Conservation (phyloP, 2,329 filamentous ascomycete species). For the Fusarium chaquense region DNA sequence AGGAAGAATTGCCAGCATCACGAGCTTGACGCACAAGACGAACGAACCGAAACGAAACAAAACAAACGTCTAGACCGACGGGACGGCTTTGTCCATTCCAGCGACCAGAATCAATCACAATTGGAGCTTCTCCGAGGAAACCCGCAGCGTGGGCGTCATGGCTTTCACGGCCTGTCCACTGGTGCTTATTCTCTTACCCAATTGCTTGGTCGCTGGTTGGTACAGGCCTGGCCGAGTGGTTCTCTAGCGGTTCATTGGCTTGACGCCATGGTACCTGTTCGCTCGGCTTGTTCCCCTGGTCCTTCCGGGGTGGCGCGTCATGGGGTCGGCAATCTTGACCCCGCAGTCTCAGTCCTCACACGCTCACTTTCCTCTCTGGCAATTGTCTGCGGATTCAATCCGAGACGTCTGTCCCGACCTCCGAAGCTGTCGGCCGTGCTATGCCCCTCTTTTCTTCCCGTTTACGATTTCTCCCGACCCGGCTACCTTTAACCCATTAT, state of each 20-base stretch:
- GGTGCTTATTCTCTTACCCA: constrained; percentile 50
- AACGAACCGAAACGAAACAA: not conserved
- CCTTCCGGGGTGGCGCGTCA: constrained; percentile 42
- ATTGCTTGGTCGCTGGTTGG: constrained; percentile 48
- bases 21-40: constrained; percentile 28
- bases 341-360: constrained; percentile 39
- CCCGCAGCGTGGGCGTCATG: constrained; percentile 43
- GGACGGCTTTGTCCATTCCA: constrained; percentile 42
- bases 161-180: constrained; percentile 41
- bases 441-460: constrained; percentile 40
- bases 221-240: constrained; percentile 38
- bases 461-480: constrained; percentile 45
- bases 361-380: constrained; percentile 33
- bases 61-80: constrained; percentile 25
- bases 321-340: constrained; percentile 47
- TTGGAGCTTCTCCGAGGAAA: constrained; percentile 46
- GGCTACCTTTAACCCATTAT: constrained; percentile 17
- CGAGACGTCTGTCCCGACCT: constrained; percentile 34
- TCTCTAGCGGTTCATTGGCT: constrained; percentile 36
- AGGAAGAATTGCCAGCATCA: constrained; percentile 33
- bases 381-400: constrained; percentile 36
- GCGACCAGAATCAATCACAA: constrained; percentile 29
- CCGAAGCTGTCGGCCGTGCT: constrained; percentile 39
- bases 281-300: constrained; percentile 37
- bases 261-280: constrained; percentile 32